Conservation (phyloP, 495 filamentous ascomycete genomes). For the Zalerion maritima region DNA sequence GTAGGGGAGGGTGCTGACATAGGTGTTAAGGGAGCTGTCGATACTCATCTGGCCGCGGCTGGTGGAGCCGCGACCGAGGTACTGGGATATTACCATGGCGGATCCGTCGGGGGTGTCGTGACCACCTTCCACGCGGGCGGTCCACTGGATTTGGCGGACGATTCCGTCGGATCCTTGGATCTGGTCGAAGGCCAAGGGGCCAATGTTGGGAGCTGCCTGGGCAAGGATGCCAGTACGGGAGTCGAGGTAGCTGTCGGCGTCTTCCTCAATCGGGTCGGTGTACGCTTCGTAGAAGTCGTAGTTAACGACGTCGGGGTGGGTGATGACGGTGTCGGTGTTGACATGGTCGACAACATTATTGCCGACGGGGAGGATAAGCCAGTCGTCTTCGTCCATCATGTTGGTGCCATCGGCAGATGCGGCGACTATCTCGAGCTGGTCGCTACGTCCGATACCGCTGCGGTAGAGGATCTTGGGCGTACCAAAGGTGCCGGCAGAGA, state of each 20-base stretch:
- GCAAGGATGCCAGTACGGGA: slow-evolving; percentile 47
- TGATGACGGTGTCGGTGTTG: slow-evolving; percentile 54
- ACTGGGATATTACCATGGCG: slow-evolving; percentile 48
- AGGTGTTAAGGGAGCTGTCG: slow-evolving; percentile 37
- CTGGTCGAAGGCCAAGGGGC: slow-evolving; percentile 46
- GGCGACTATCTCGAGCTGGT: slow-evolving; percentile 43
- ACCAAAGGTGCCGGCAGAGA: slow-evolving; percentile 58
- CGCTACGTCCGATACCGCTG: slow-evolving; percentile 50
- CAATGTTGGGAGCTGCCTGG: slow-evolving; percentile 55
- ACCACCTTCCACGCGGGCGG: slow-evolving; percentile 43
- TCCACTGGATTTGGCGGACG: slow-evolving; percentile 51
- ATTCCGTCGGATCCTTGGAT: slow-evolving; percentile 47
- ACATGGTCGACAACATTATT: slow-evolving; percentile 61
- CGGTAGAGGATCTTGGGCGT: slow-evolving; percentile 52
- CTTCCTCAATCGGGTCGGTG: slow-evolving; percentile 23
- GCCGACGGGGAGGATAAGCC: slow-evolving; percentile 64
- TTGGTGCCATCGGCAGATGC: slow-evolving; percentile 35
- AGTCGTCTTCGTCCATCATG: slow-evolving; percentile 37
- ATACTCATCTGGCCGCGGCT: slow-evolving; percentile 51
- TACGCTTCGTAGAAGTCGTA: slow-evolving; percentile 54
- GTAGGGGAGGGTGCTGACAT: slow-evolving; percentile 39
- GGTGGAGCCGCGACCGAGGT: slow-evolving; percentile 47
- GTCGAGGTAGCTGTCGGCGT: slow-evolving; percentile 23
- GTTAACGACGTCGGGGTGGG: slow-evolving; percentile 41
- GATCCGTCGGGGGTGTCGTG: slow-evolving; percentile 13